Conservation (phyloP, 768 basidiomycete species). For the Coprinopsis sp. region DNA sequence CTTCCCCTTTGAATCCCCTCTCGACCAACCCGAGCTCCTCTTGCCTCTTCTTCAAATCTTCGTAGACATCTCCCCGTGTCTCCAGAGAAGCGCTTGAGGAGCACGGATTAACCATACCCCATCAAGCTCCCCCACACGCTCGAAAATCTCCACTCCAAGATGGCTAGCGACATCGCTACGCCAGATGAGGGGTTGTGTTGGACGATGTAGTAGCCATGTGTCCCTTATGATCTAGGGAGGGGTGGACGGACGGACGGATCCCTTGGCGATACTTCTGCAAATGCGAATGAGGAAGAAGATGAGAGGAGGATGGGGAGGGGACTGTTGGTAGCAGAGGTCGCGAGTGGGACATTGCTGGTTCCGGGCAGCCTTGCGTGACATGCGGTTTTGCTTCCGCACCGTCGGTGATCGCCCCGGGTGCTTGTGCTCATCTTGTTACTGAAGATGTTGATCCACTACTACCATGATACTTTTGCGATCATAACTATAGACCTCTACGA, state of each 20-base stretch:
- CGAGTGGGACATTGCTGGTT: no score
- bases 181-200: conserved; percentile 47
- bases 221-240: conserved; percentile 51
- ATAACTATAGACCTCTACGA: no score
- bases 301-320: no score
- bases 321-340: no score
- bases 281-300: no score
- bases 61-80: conserved; percentile 40
- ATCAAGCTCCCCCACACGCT: conserved; percentile 75
- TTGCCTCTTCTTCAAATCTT: conserved; percentile 34
- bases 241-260: conserved; percentile 21
- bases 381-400: no score
- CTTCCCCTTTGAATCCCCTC: neutral
- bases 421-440: no score
- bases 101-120: conserved; percentile 80
- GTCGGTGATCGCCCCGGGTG: no score
- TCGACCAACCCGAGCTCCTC: neutral
- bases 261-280: conserved; percentile 7
- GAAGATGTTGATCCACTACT: no score
- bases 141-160: conserved; percentile 81
- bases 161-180: conserved; percentile 51
- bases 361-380: no score
- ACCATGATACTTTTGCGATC: no score
- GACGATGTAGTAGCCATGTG: conserved; percentile 79
- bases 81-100: conserved; percentile 32